Evolutionary conservation across 2,329 filamentous ascomycete genomes (phyloP).

Genomic region (Fusarium compactum): DNA sequence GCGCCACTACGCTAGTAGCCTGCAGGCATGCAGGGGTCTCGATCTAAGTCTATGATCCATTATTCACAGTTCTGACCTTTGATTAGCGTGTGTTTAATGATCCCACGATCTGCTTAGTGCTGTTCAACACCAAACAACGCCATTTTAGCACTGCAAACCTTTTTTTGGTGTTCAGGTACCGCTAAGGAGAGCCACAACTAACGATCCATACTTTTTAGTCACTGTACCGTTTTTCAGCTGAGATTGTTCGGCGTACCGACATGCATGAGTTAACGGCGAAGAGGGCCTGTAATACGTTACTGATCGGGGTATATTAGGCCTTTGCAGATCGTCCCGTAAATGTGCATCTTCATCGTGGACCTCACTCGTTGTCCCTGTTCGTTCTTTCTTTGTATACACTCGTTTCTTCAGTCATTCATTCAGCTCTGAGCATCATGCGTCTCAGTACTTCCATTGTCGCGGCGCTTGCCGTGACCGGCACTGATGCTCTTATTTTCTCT

Average conservation of each 20-base stretch:
- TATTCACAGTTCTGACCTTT: neutral
- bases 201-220: neutral
- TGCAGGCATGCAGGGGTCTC: neutral
- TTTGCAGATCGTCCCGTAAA: neutral
- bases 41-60: neutral
- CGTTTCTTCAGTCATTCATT: neutral
- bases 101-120: neutral
- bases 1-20: neutral
- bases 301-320: neutral
- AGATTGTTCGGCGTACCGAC: neutral
- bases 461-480: neutral
- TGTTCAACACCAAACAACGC: neutral
- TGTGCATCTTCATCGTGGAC: neutral
- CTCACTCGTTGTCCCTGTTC: neutral
- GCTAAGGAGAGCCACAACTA: neutral
- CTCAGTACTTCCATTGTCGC: neutral
- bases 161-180: neutral
- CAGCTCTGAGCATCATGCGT: neutral
- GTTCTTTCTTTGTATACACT: neutral
- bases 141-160: neutral
- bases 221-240: neutral
- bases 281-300: too few relatives aligned
- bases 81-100: neutral
- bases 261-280: neutral
- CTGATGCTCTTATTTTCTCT: neutral